Percentiles rank a stretch among this genome's conserved stretches.
Evolutionary conservation across 129 eudicot species (phyloP).

Genomic region (Calendula officinalis): DNA sequence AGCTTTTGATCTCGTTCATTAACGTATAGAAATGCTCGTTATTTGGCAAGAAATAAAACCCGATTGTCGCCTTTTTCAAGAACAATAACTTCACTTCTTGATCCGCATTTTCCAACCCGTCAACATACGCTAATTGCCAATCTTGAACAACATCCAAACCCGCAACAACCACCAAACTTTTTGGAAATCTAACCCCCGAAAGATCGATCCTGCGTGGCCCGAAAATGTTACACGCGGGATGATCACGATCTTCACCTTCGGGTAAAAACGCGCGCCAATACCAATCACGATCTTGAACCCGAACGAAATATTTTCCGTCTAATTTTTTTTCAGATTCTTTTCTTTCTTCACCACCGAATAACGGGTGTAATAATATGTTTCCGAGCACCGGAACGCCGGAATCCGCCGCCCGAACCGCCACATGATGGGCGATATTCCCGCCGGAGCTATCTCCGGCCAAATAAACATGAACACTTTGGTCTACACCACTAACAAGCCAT

Average conservation of each 20-base stretch:
- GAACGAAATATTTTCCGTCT: constrained; percentile 81
- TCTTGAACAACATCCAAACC: constrained; percentile 64
- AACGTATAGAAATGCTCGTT: constrained; percentile 56
- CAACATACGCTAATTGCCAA: constrained; percentile 64
- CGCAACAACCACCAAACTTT: constrained; percentile 53
- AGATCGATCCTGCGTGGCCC: constrained; percentile 60
- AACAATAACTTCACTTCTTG: constrained; percentile 52
- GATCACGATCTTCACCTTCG: constrained; percentile 87
- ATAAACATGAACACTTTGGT: constrained; percentile 58
- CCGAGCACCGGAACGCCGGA: constrained; percentile 73
- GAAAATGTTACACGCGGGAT: constrained; percentile 88
- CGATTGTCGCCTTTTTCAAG: constrained; percentile 58
- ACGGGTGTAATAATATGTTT: constrained; percentile 66
- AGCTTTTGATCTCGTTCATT: constrained; percentile 61
- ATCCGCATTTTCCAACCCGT: constrained; percentile 50
- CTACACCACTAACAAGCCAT: constrained; percentile 72
- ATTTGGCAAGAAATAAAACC: constrained; percentile 72
- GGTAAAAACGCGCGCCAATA: constrained; percentile 91
- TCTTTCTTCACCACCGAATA: constrained; percentile 80
- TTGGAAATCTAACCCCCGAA: constrained; percentile 49
- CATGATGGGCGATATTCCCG: constrained; percentile 90
- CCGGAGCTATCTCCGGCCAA: constrained; percentile 95
- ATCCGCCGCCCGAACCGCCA: constrained; percentile 64
- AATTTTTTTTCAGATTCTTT: constrained; percentile 64
- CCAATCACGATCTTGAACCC: constrained; percentile 88